Evolutionary conservation across 345 rosid genomes (phyloP), one percentile per base, ranked within the genome.

Genomic region (Turritis glabra): DNA sequence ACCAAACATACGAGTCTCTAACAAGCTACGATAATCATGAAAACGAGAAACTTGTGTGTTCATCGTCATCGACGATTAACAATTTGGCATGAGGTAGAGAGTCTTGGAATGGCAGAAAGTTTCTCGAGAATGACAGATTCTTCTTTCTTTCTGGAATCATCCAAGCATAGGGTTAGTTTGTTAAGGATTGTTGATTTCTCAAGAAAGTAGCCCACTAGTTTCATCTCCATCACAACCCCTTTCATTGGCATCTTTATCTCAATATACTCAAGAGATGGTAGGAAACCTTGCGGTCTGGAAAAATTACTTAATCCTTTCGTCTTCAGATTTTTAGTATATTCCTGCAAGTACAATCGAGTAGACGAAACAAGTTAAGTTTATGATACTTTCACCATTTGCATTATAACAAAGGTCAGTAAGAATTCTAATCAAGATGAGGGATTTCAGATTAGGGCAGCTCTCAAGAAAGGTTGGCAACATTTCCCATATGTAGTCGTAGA

Each of bases 261-360:
- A 30, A 56, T 44, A 69, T 13, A 15, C 74, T 43, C 44, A 18
- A 69, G 74, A 69, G 64, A 56, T 30, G 74, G 2, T 44, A 69
- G 3, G 15, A 56, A 32, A 43, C 29, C 13, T 40, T 10, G 52
- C 27, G 44, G 54, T 8, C 8, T 3, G 3, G 25, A 9, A 3
- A 15, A n/a, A 32, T 13, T 3, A 15, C 32, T 1, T 32, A 50
- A 2, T 0, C 5, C 58, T 18, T 21, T 37, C 11, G 1, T 23
- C 19, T 27, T 7, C 17, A 0, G 10, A 26, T 44, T 14, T 44
- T 44, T 7, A 17, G 27, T 19, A 64, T 5, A 47, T 47, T 8
- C 57, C 69, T 64, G 11, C 17, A 64, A 21, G 17, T 8, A 18
- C 37, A 29, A 38, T 12, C 43, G 13, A 37, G 40, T 11, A 5